Base-by-base conservation (phyloP, 108 stramenopile species). In the Aurantiochytrium sp. region DNA sequence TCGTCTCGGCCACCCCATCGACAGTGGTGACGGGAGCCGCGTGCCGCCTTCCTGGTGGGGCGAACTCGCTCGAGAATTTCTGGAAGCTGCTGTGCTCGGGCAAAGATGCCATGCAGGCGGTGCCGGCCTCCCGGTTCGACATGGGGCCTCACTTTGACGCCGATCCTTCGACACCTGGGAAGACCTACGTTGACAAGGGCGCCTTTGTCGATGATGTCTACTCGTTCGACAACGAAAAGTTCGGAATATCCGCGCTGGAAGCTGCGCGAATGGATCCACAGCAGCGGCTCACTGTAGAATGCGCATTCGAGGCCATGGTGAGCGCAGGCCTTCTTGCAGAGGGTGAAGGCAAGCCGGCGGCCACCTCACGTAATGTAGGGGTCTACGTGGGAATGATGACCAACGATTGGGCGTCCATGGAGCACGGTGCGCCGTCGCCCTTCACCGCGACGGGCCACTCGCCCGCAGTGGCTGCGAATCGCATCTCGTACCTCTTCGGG, bases 391-490 rank as follows among this genome's bases (percentile, higher is more conserved):
- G 48, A 31, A 32, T 24, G 48, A 48, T 48, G 34, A 48, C 86
- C 59, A 55, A 85, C 31, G 55, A 97, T 3, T 81, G 73, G 73
- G 39, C 73, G 12, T n/a, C 39, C 6, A 41, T 81, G 42, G 45
- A 81, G 6, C 39, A 81, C 39, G 59, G 59, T 4, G 39, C 73
- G 42, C 42, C 45, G 6, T 81, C 73, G 8, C 19, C 73, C 21
- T 81, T 81, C 30, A 81, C 73, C 12, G 73, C 73, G 6, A 81
- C 45, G n/a, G 73, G 73, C 6, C 73, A 81, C 24, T 81, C 73
- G 19, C 42, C 42, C 39, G 85, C 89, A 41, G 15, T 69, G 22
- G n/a, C 86, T 4, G 73, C 90, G 50, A 88, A 88, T 27, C 45
- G 90, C 0, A 48, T 87, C 15, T 88, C 90, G 4, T 90, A 53